phyloP scores from a whole-genome alignment of 257 asterid species.

The Plectranthus barbatus region DNA sequence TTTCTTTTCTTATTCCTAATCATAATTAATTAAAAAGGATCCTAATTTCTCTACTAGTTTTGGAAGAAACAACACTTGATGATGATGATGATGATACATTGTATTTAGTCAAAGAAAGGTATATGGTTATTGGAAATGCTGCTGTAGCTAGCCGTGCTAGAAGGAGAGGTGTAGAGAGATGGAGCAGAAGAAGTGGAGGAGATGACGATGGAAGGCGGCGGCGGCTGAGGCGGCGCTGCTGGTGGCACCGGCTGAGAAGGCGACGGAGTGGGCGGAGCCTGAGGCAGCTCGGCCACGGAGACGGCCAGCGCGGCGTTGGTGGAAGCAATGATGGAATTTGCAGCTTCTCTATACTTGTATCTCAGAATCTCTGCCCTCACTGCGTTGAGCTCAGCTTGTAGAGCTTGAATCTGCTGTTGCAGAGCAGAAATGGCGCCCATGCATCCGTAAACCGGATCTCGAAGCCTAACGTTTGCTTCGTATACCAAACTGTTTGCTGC shows the following conservation, averaged over 20 bases:
- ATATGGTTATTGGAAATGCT: constrained; percentile 45
- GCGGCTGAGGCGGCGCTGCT: constrained; percentile 29
- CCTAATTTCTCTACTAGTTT: not conserved
- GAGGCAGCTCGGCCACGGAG: constrained; percentile 60
- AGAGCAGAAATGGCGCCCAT: constrained; percentile 88
- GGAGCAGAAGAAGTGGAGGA: constrained; percentile 45
- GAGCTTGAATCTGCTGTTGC: constrained; percentile 65
- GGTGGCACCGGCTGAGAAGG: constrained; percentile 40
- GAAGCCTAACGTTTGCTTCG: constrained; percentile 81
- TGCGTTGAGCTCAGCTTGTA: constrained; percentile 69
- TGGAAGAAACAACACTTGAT: no score
- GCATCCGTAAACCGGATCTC: constrained; percentile 94
- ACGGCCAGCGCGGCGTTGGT: constrained; percentile 44
- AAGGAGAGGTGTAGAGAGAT: constrained; percentile 44
- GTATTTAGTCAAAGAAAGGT: constrained; percentile 48
- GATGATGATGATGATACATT: no score
- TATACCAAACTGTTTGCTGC: constrained; percentile 87
- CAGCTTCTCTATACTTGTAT: constrained; percentile 71
- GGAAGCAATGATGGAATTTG: constrained; percentile 46
- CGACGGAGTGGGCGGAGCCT: constrained; percentile 60
- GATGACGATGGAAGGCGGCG: constrained; percentile 29
- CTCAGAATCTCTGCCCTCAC: constrained; percentile 66
- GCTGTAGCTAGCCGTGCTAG: constrained; percentile 43
- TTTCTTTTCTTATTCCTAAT: not conserved
- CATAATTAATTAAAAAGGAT: not conserved